These are phyloP conservation scores for Macrocybe gigantea DNA, from an alignment of 768 basidiomycete genomes.

Conservation along the genomic window DNA sequence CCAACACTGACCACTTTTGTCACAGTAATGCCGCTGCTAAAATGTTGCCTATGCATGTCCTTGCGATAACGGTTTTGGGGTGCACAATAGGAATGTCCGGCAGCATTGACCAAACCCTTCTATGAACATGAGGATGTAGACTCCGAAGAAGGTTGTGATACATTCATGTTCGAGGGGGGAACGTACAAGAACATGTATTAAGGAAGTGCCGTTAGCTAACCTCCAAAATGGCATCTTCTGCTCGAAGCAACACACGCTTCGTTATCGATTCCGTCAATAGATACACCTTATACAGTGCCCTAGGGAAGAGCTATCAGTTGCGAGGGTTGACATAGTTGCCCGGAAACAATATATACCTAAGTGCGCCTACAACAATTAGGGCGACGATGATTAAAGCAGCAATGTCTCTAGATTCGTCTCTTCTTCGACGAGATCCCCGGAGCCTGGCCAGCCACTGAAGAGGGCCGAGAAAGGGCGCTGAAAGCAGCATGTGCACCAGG, in stretches of 20 bases:
- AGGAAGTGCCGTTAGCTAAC: slow-evolving; percentile 37
- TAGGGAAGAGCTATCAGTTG: slow-evolving; percentile 20
- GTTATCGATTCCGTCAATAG: slow-evolving; percentile 52
- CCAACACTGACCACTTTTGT: no score
- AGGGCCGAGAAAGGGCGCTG: slow-evolving; percentile 59
- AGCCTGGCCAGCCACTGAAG: slow-evolving; percentile 68
- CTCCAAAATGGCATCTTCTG: slow-evolving; percentile 79
- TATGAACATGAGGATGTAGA: no score
- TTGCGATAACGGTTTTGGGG: no score
- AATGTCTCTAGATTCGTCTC: slow-evolving; percentile 54
- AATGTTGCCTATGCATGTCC: no score
- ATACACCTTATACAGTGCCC: slow-evolving; percentile 71
- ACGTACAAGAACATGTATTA: slow-evolving; percentile 3
- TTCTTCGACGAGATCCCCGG: slow-evolving; percentile 47
- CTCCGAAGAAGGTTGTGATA: no score
- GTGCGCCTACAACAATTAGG: slow-evolving; percentile 55
- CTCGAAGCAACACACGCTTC: slow-evolving; percentile 57
- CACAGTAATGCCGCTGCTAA: no score
- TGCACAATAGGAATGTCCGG: no score
- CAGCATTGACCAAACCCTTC: no score
- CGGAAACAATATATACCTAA: slow-evolving; percentile 38
- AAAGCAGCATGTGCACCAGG: slow-evolving; percentile 64
- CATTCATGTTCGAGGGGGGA: neutral
- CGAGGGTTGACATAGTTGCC: slow-evolving; percentile 2
- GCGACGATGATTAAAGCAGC: slow-evolving; percentile 60